Percentiles rank a stretch among this genome's conserved stretches.
These are phyloP conservation scores for Aspergillus fijiensis DNA, from an alignment of 2,329 filamentous ascomycete species.

Conservation along the genomic window DNA sequence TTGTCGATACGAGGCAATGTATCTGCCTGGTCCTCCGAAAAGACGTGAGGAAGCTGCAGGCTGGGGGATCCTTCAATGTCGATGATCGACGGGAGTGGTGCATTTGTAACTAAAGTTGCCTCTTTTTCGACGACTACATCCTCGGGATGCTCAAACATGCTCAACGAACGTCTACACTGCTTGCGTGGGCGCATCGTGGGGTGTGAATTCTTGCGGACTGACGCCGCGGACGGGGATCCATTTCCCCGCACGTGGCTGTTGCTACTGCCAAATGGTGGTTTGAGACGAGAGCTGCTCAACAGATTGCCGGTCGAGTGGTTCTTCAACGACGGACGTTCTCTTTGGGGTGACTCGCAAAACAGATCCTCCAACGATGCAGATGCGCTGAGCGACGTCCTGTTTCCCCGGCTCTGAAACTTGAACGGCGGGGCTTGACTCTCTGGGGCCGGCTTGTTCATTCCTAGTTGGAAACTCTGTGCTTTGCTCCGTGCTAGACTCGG, in stretches of 20 bases:
- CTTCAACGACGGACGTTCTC: constrained; percentile 63
- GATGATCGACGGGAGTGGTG: constrained; percentile 70
- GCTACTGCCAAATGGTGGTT: constrained; percentile 62
- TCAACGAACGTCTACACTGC: constrained; percentile 85
- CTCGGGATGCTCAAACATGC: constrained; percentile 94
- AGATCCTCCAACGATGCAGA: constrained; percentile 73
- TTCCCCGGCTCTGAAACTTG: constrained; percentile 64
- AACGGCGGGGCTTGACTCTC: constrained; percentile 72
- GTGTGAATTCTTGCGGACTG: constrained; percentile 71
- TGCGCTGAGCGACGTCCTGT: constrained; percentile 55
- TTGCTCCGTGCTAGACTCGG: constrained; percentile 75
- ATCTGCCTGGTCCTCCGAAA: constrained; percentile 75
- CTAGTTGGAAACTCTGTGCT: constrained; percentile 66
- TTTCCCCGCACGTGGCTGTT: constrained; percentile 60
- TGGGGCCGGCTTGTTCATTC: constrained; percentile 60
- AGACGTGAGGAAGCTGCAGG: constrained; percentile 79
- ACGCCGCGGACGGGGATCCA: constrained; percentile 71
- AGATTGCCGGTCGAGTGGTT: constrained; percentile 59
- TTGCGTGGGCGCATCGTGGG: constrained; percentile 75
- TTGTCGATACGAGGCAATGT: constrained; percentile 83
- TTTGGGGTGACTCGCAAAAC: constrained; percentile 76
- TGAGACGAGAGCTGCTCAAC: constrained; percentile 61
- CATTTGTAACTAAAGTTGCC: constrained; percentile 55
- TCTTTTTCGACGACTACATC: constrained; percentile 82
- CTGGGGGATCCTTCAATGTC: constrained; percentile 76